Percentiles rank a stretch among this genome's conserved stretches.
These are phyloP conservation scores for Trypanosoma melophagium DNA, from an alignment of 208 protist species.

Conservation along the genomic window DNA sequence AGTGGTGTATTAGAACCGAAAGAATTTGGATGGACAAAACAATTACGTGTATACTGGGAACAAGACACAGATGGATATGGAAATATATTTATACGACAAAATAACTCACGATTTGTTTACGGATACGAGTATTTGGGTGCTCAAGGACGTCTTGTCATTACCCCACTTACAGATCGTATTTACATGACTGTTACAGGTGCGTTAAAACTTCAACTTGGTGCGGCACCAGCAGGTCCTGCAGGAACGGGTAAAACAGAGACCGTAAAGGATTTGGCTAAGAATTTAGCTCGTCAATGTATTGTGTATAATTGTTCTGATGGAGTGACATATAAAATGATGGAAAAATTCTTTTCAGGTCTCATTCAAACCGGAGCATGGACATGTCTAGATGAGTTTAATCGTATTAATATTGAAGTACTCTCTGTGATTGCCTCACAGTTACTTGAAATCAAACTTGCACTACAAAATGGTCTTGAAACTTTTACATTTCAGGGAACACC, in stretches of 20 bases:
- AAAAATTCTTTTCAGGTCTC: slow-evolving; percentile 97
- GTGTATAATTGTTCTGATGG: slow-evolving; percentile 98
- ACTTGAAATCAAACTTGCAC: slow-evolving; percentile 94
- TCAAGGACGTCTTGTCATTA: slow-evolving; percentile 96
- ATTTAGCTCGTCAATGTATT: slow-evolving; percentile 95
- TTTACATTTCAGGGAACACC: slow-evolving; percentile 96
- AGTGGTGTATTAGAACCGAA: slow-evolving; percentile 72
- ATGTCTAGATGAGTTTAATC: slow-evolving; percentile 99
- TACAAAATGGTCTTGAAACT: slow-evolving; percentile 85
- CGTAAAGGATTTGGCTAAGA: slow-evolving; percentile 97
- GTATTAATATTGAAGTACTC: slow-evolving; percentile 98
- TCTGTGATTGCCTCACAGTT: slow-evolving; percentile 98
- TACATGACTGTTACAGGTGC: slow-evolving; percentile 98
- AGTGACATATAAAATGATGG: slow-evolving; percentile 98
- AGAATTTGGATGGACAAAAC: slow-evolving; percentile 97
- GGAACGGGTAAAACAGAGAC: slow-evolving; percentile 98
- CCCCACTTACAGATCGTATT: slow-evolving; percentile 97
- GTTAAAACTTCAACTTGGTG: slow-evolving; percentile 94
- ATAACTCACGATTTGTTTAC: slow-evolving; percentile 95
- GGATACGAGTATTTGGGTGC: slow-evolving; percentile 98
- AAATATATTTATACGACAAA: slow-evolving; percentile 94
- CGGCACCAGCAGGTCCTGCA: slow-evolving; percentile 93
- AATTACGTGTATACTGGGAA: slow-evolving; percentile 98
- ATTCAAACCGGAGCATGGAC: slow-evolving; percentile 97
- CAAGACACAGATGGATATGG: slow-evolving; percentile 87